Evolutionary conservation across 2,329 filamentous ascomycete species (phyloP), one percentile per base, ranked within the genome.

Genomic region (Chaetomium olivaceum): DNA sequence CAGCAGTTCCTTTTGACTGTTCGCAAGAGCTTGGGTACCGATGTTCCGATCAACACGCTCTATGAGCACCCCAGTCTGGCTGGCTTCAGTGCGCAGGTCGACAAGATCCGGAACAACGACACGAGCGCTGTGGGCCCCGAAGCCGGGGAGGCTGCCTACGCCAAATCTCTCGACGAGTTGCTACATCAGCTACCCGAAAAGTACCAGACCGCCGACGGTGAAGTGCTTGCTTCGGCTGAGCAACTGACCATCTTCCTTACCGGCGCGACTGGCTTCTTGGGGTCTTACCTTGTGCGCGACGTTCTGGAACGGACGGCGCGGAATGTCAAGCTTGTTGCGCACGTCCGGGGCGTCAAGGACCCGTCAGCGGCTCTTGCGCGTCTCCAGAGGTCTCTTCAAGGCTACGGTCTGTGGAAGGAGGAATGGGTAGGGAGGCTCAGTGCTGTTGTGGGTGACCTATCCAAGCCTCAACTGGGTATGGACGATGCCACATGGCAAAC

Each of bases 241-340:
- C 58, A 64, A 39, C 72, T 80, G 39, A 92, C 89, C 0, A 83
- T 95, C 12, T 91, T 97, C 76, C 79, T 97, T 5, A 97, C 93
- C 2, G 93, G 94, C 52, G 92, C 91, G 4, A 97, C 93, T 5
- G 93, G 93, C 2, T 97, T 97, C 81, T 78, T 97, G 23, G 93
- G 93, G 31, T 85, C 91, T 0, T 96, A 93, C 73, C 81, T 97
- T 12, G 80, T 96, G 36, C 85, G 85, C 63, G 91, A 96, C 63
- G 78, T 97, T 1, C 82, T 97, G 1, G 84, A 85, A 48, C 82
- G 89, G 27, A 79, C 81, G 11, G 79, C 79, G 19, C 83, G 80
- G 21, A 77, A 79, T 21, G 80, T 86, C 16, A 88, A 85, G 70
- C 82, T 96, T 11, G 87, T 96, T 64, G 88, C 89, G 0, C 88